These are phyloP conservation scores for Plenodomus lindquistii DNA, from an alignment of 2,329 filamentous ascomycete species.

Conservation along the genomic window DNA sequence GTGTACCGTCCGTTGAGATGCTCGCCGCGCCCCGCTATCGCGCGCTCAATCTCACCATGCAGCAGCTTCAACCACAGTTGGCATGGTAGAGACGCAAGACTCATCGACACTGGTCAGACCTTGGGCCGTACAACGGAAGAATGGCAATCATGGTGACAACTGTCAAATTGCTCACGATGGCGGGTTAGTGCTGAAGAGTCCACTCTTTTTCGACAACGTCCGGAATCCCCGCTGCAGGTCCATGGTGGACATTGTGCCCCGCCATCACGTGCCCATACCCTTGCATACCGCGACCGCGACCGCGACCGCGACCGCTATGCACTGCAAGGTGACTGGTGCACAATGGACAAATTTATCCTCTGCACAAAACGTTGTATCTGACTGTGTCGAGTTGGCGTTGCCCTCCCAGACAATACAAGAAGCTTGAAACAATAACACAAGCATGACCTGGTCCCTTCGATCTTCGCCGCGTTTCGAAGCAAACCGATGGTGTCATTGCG, in stretches of 20 bases:
- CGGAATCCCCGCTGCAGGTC: background rate
- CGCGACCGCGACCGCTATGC: too few species aligned
- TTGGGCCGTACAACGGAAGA: background rate
- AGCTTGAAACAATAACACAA: background rate
- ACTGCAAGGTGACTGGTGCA: too few species aligned
- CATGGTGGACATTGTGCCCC: background rate
- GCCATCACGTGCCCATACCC: constrained; percentile 13
- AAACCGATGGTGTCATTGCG: background rate
- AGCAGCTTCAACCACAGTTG: constrained; percentile 22
- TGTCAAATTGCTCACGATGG: constrained; percentile 3
- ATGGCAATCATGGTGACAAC: constrained; percentile 5
- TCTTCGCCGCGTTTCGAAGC: background rate
- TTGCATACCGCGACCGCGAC: too few species aligned
- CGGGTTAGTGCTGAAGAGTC: background rate
- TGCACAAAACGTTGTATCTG: too few species aligned
- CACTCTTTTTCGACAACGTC: background rate
- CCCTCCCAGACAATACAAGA: background rate
- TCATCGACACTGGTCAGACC: background rate
- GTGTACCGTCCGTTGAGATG: constrained; percentile 9
- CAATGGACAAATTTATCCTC: too few species aligned
- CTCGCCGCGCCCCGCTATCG: constrained; percentile 27
- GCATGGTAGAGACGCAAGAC: constrained; percentile 10
- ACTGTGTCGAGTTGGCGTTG: too few species aligned
- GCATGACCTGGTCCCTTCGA: background rate
- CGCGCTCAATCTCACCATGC: constrained; percentile 22